phyloP scores from a whole-genome alignment of 2,329 filamentous ascomycete species.

The Fusarium sublunatum region DNA sequence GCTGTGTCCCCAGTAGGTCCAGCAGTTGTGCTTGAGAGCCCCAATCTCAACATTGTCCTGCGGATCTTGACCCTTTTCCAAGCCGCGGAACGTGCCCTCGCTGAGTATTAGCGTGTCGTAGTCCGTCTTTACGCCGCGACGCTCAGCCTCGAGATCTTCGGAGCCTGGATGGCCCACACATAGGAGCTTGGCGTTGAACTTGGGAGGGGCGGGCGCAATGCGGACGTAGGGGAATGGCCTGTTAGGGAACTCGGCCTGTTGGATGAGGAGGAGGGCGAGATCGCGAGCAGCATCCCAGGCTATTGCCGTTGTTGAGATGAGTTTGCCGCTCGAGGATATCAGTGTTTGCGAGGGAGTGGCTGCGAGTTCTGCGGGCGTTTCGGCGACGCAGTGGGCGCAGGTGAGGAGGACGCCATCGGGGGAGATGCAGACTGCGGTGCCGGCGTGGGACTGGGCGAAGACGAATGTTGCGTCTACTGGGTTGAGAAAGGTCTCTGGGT shows the following conservation, averaged over 20 bases:
- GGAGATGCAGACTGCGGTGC: conserved; percentile 62
- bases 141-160: conserved; percentile 57
- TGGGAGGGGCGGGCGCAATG: conserved; percentile 32
- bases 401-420: conserved; percentile 59
- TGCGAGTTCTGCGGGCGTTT: conserved; percentile 51
- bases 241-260: conserved; percentile 38
- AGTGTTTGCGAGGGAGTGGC: conserved; percentile 52
- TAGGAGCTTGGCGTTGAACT: conserved; percentile 39
- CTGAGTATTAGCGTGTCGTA: conserved; percentile 62
- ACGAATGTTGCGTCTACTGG: conserved; percentile 52
- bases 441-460: conserved; percentile 62
- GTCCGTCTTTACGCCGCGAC: conserved; percentile 51
- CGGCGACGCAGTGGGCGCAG: conserved; percentile 63
- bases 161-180: conserved; percentile 53
- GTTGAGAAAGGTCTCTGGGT: conserved; percentile 8
- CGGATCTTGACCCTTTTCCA: conserved; percentile 53
- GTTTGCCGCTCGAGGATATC: conserved; percentile 55
- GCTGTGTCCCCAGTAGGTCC: conserved; percentile 69
- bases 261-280: conserved; percentile 59
- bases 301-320: conserved; percentile 54
- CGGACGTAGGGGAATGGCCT: conserved; percentile 40
- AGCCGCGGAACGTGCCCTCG: conserved; percentile 56
- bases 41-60: conserved; percentile 65
- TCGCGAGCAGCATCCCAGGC: conserved; percentile 58
- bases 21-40: conserved; percentile 63